These are phyloP conservation scores for Cytospora leucostoma DNA, from an alignment of 2,329 filamentous ascomycete species.

Conservation along the genomic window DNA sequence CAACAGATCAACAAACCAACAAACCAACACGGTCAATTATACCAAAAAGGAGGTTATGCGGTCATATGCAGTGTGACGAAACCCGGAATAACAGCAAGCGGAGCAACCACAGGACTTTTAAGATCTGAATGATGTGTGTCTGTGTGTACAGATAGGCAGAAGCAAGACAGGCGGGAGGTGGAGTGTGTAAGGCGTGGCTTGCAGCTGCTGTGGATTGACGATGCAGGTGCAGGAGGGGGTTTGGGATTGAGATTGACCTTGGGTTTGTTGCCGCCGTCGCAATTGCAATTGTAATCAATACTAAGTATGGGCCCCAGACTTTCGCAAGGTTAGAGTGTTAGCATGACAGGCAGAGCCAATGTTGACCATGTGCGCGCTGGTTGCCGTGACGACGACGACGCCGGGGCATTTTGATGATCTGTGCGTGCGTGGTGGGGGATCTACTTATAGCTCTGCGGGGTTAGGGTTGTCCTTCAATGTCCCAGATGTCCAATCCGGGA, in stretches of 20 bases:
- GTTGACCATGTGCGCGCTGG: neutral
- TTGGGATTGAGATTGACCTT: no score
- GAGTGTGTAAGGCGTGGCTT: no score
- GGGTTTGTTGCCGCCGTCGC: no score
- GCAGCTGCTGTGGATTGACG: no score
- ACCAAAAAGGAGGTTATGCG: neutral
- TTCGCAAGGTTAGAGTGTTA: neutral
- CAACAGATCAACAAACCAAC: conserved; percentile 7
- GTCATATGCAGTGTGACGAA: neutral
- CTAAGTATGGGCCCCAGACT: no score
- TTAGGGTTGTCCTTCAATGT: no score
- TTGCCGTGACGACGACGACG: neutral
- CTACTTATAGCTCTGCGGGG: neutral
- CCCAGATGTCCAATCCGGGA: no score
- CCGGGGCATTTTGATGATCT: neutral
- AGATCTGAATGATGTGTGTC: conserved; percentile 6
- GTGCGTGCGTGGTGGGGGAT: neutral
- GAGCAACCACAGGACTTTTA: conserved; percentile 1
- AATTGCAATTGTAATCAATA: no score
- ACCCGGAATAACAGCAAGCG: neutral
- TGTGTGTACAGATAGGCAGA: neutral
- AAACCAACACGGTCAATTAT: neutral
- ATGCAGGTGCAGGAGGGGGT: no score
- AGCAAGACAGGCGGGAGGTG: no score
- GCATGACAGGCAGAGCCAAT: neutral